These are phyloP conservation scores for Neurospora sp. DNA, from an alignment of 495 filamentous ascomycete genomes.

Conservation along the genomic window DNA sequence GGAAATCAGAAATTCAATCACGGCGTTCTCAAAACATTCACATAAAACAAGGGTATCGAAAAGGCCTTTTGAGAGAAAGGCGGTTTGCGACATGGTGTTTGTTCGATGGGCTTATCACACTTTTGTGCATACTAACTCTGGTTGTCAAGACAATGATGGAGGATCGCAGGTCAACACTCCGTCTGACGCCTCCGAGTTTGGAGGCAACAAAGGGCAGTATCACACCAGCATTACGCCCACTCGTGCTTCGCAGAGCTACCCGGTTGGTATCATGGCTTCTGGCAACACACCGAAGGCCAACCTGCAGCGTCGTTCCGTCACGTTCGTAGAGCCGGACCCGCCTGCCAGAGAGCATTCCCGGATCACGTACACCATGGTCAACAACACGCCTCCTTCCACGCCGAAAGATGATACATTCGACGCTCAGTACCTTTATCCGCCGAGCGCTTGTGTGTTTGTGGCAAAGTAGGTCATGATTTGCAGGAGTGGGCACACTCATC, in stretches of 20 bases:
- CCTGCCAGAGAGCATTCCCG: background rate
- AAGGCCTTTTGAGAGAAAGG: background rate
- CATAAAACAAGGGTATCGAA: background rate
- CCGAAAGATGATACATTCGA: slow-evolving; percentile 25
- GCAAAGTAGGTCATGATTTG: slow-evolving; percentile 45
- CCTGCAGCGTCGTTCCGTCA: background rate
- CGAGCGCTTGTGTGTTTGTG: slow-evolving; percentile 51
- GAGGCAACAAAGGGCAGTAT: background rate
- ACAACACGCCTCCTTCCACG: slow-evolving; percentile 12
- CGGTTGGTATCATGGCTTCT: background rate
- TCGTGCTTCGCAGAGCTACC: background rate
- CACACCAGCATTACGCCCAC: background rate
- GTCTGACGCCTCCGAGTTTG: background rate
- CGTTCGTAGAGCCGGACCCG: background rate
- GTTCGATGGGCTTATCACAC: background rate
- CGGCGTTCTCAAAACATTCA: background rate
- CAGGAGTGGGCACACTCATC: background rate
- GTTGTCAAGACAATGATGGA: background rate
- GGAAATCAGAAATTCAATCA: background rate
- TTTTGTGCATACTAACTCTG: background rate
- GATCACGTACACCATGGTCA: background rate
- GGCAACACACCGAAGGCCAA: background rate
- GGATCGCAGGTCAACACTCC: background rate
- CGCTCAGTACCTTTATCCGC: slow-evolving; percentile 45
- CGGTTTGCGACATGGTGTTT: background rate